Evolutionary conservation across 2,329 filamentous ascomycete species (phyloP), one percentile per base, ranked within the genome.

Genomic region (Calonectria crousiana): DNA sequence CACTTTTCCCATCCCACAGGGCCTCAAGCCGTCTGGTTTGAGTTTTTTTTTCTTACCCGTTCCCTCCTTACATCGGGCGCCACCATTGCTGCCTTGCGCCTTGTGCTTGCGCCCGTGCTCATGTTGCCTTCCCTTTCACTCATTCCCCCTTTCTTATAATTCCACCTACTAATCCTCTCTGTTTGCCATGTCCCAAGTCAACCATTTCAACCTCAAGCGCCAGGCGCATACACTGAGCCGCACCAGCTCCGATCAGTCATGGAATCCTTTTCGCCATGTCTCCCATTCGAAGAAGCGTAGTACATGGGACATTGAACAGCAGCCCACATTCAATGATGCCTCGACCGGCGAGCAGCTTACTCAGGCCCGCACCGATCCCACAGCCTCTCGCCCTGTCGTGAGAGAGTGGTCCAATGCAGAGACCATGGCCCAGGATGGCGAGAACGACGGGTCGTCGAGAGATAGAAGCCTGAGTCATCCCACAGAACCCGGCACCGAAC

Each of bases 211-310:
- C 67, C 85, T 87, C 75, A 89, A 86, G 83, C 84, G 85, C 73
- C 81, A 84, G 72, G 88, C 88, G 73, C 86, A 87, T 73, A 82
- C 76, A 28, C 78, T 88, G 53, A 86, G 87, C 66, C 85, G 87
- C 71, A 81, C 84, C 44, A 82, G 83, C 69, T 76, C 80, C 65
- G 84, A 85, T 70, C 83, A 85, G 28, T 78, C 80, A 28, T 87
- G 84, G 83, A 89, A 88, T 36, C 86, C 85, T 10, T 89, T 89
- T 67, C 84, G 85, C 11, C 86, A 86, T 71, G 82, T 86, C n/a
- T 75, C 80, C 28, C 86, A 62, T 34, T 62, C 56, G 4, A 38
- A 38, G 36, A 62, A 62, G 56, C 56, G 56, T 16, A 79, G 79
- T 44, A 86, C 85, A 6, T 87, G 81, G 82, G 84, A 85, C 64